These are phyloP conservation scores for Penicillium canescens DNA, from an alignment of 495 filamentous ascomycete genomes.

Conservation along the genomic window DNA sequence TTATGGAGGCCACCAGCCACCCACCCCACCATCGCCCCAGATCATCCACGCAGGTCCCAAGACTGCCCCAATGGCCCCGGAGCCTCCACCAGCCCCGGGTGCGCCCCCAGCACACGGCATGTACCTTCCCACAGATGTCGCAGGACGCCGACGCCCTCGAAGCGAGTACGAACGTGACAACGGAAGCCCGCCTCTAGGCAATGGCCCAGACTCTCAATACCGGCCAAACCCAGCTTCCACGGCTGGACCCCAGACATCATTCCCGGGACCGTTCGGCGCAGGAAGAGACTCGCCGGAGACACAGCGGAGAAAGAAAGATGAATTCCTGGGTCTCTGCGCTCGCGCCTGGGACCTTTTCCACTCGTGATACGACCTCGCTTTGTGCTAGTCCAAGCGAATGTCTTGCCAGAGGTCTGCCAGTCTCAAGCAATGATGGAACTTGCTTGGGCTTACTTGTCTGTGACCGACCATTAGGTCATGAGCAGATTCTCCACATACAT, in stretches of 20 bases:
- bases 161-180: constrained; percentile 90
- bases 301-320: constrained; percentile 87
- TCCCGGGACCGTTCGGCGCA: constrained; percentile 71
- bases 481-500: background rate
- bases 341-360: constrained; percentile 97
- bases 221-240: constrained; percentile 69
- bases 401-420: background rate
- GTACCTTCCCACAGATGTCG: constrained; percentile 37
- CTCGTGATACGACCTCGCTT: constrained; percentile 56
- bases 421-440: constrained; percentile 7
- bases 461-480: background rate
- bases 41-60: constrained; percentile 33
- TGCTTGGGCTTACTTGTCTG: background rate
- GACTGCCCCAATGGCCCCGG: constrained; percentile 33
- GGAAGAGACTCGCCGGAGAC: constrained; percentile 80
- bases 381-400: background rate
- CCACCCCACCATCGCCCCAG: constrained; percentile 86
- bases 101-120: constrained; percentile 27
- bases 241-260: constrained; percentile 55
- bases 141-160: constrained; percentile 70
- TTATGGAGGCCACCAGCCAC: constrained; percentile 86
- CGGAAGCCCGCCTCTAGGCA: constrained; percentile 46
- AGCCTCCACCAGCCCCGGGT: constrained; percentile 18
- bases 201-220: constrained; percentile 41
- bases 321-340: constrained; percentile 84